Conservation (phyloP, 495 filamentous ascomycete genomes). For the Sphaerosporella brunnea region DNA sequence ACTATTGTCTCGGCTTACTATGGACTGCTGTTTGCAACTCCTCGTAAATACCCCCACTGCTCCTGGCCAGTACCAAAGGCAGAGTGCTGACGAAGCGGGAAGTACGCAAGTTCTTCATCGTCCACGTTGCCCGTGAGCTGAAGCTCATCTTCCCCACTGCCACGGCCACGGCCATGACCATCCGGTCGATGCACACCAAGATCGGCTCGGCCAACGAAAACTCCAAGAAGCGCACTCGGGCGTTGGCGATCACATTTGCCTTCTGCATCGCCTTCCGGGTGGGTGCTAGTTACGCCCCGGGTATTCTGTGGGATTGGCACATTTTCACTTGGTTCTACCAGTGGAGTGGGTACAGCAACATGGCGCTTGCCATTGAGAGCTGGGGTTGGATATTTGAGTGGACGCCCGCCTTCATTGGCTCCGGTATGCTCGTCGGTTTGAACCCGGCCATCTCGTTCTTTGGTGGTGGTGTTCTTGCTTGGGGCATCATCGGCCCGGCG, state of each 20-base stretch:
- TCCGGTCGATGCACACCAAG: slow-evolving; percentile 45
- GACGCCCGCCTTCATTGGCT: slow-evolving; percentile 50
- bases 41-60: slow-evolving; percentile 23
- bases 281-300: slow-evolving; percentile 42
- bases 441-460: slow-evolving; percentile 49
- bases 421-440: slow-evolving; percentile 47
- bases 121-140: slow-evolving; percentile 45
- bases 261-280: slow-evolving; percentile 37
- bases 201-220: slow-evolving; percentile 29
- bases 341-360: slow-evolving; percentile 40
- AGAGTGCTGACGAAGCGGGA: too few relatives aligned
- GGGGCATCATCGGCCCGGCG: slow-evolving; percentile 46
- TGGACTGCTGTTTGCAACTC: slow-evolving; percentile 50
- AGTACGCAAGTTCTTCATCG: slow-evolving; percentile 50
- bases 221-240: slow-evolving; percentile 44
- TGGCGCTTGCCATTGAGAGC: slow-evolving; percentile 41
- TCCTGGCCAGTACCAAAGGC: too few relatives aligned
- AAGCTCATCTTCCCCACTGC: slow-evolving; percentile 40
- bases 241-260: slow-evolving; percentile 35
- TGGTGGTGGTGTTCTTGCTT: slow-evolving; percentile 39
- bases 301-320: slow-evolving; percentile 52
- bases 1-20: slow-evolving; percentile 48
- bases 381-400: slow-evolving; percentile 50
- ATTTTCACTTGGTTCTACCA: slow-evolving; percentile 42
- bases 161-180: slow-evolving; percentile 46